Evolutionary conservation across 352 stramenopile species (phyloP).

Genomic region (Chrysophaeum taylorii): DNA sequence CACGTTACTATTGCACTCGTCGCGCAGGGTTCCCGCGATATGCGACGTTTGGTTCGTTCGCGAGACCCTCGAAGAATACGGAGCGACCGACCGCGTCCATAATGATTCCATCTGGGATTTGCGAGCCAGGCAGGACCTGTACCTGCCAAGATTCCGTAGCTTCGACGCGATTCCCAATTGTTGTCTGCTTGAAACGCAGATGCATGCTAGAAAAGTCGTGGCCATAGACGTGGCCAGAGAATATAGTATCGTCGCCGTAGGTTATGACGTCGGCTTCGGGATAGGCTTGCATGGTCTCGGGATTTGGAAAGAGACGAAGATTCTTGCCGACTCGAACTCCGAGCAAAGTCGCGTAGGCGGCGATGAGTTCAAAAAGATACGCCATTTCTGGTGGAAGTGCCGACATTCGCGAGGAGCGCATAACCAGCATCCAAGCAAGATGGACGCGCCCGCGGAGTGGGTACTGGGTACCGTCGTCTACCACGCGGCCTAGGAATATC

Average conservation of each 20-base stretch:
- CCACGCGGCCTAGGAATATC: background rate
- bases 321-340: background rate
- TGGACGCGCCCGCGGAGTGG: background rate
- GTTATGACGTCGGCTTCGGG: background rate
- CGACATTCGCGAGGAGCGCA: background rate
- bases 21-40: background rate
- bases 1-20: too few relatives aligned
- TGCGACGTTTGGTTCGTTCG: background rate
- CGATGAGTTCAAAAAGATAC: background rate
- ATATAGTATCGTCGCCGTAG: background rate
- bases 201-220: slow-evolving; percentile 16
- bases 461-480: background rate
- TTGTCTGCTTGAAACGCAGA: background rate
- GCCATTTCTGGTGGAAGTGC: background rate
- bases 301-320: background rate
- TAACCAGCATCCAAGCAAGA: background rate
- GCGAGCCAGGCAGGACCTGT: slow-evolving; percentile 9
- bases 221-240: background rate
- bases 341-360: background rate
- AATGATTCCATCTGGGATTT: background rate
- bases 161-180: background rate
- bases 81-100: background rate
- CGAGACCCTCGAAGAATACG: background rate
- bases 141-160: background rate
- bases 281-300: background rate